Conservation (phyloP, 768 basidiomycete species). For the Mycena kentingensis region DNA sequence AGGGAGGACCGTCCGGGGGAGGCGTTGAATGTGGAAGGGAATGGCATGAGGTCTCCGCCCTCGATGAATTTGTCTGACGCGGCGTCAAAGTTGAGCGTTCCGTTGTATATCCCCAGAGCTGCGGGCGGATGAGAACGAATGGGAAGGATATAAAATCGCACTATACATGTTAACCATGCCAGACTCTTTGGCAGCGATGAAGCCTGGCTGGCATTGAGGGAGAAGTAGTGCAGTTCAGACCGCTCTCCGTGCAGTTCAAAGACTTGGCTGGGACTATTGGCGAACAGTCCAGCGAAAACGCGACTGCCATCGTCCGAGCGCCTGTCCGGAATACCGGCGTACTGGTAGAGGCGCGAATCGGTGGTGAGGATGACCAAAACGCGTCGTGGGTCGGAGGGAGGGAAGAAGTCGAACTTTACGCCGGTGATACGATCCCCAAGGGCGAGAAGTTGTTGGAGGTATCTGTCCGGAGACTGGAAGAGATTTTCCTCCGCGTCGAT, state of each 20-base stretch:
- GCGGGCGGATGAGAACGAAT: background rate
- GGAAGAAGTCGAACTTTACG: slow-evolving; percentile 77
- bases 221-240: slow-evolving; percentile 83
- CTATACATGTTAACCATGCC: slow-evolving; percentile 90
- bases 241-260: slow-evolving; percentile 84
- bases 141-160: background rate
- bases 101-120: slow-evolving; percentile 92
- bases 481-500: slow-evolving; percentile 91
- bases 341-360: slow-evolving; percentile 87
- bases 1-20: slow-evolving; percentile 52
- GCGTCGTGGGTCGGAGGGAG: slow-evolving; percentile 60
- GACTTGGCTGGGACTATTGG: slow-evolving; percentile 62
- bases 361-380: slow-evolving; percentile 83
- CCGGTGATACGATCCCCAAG: slow-evolving; percentile 86
- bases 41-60: slow-evolving; percentile 76
- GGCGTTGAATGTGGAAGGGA: slow-evolving; percentile 49
- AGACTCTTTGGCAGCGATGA: slow-evolving; percentile 69
- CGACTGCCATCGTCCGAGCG: slow-evolving; percentile 75
- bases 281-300: slow-evolving; percentile 74
- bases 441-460: slow-evolving; percentile 71
- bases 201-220: slow-evolving; percentile 68
- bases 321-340: slow-evolving; percentile 67
- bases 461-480: slow-evolving; percentile 86
- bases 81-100: slow-evolving; percentile 68
- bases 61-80: slow-evolving; percentile 76